Base-by-base conservation (phyloP, 2,329 filamentous ascomycete species). In the Daldinia sp. region DNA sequence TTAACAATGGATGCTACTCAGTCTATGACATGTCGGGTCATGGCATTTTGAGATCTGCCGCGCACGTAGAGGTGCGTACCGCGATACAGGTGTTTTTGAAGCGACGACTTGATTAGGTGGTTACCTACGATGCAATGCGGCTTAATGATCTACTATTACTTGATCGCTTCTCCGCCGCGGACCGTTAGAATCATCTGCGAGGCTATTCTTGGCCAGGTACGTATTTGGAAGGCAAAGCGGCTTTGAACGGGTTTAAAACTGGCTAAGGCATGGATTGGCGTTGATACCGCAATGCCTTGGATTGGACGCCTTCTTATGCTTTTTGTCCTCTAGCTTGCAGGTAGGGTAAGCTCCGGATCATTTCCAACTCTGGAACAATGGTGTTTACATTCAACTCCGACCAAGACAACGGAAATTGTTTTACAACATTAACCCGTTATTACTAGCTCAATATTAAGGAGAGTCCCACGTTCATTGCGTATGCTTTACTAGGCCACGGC, bases 71-170 rank as follows among this genome's bases (percentile, higher is more conserved):
- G 18, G 46, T 55, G 28, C 26, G 44, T 63, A 18, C 55, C 33
- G 56, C 37, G 35, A 60, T 30, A 30, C 12, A n/a, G 57, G 18
- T 15, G 53, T 48, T 33, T 37, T 33, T 18, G 35, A 20, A 20
- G 37, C 53, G 10, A 37, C 12, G 41, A 42, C 55, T 63, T 35
- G 46, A 57, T 56, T 44, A 41, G 55, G 42, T 62, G 33, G 57
- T 9, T 54, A 18, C 51, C 23, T 20, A 15, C 41, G 20, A 58
- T 39, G 60, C 50, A 15, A 48, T 63, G 33, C 59, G 44, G 59
- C 61, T 70, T 67, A 39, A 46, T 56, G 58, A 54, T 56, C 39
- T 62, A 54, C 55, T 44, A 28, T 42, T 33, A 12, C 50, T 37
- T 20, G 15, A 3, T 33, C 6, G 13, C 13, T 37, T 55, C 23